These are phyloP conservation scores for Puccinia novopanici DNA, from an alignment of 1,284 basidiomycete species.

Conservation along the genomic window DNA sequence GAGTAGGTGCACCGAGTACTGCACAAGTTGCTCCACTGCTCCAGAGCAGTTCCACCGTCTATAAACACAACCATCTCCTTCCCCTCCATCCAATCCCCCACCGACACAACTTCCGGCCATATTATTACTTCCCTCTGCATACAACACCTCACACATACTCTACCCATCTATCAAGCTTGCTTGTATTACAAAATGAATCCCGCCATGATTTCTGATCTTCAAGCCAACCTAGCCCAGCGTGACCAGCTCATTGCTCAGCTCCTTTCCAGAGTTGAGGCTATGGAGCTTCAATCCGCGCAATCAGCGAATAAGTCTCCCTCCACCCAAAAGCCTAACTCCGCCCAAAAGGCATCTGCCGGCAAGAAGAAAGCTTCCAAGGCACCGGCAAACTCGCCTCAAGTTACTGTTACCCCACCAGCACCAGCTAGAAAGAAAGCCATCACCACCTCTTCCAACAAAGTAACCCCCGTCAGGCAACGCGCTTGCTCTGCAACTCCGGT, in stretches of 20 bases:
- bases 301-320: too few species aligned
- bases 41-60: too few species aligned
- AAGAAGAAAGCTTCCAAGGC: neutral
- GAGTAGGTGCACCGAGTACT: too few species aligned
- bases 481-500: constrained; percentile 7
- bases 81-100: too few species aligned
- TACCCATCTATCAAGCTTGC: too few species aligned
- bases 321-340: neutral
- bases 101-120: too few species aligned
- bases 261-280: neutral
- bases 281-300: neutral
- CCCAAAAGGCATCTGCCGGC: neutral
- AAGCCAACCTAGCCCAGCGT: neutral
- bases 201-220: neutral
- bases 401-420: neutral
- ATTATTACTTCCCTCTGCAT: too few species aligned
- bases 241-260: neutral
- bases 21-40: too few species aligned
- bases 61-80: too few species aligned
- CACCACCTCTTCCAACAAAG: neutral
- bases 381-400: neutral
- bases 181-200: too few species aligned
- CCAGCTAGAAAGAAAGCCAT: neutral
- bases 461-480: too few species aligned
- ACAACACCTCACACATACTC: too few species aligned